Percentiles rank a stretch among this genome's conserved stretches.
These are phyloP conservation scores for Euphorbia pulcherrima DNA, from an alignment of 345 rosid genomes.

Conservation along the genomic window DNA sequence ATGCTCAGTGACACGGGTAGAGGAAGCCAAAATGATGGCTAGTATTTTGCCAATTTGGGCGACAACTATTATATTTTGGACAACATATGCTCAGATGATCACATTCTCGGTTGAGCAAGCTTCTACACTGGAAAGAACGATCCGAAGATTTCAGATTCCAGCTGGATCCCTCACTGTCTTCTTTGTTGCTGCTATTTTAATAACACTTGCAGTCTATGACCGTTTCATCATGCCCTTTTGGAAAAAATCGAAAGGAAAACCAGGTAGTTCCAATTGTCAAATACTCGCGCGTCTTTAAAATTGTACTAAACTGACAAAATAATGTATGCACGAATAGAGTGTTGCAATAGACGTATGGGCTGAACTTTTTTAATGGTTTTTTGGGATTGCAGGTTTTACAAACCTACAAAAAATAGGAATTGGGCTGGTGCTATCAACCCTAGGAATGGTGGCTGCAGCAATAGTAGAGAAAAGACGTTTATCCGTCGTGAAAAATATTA, in stretches of 20 bases:
- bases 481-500: conserved; percentile 29
- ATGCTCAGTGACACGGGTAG: conserved; percentile 52
- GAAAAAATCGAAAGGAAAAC: conserved; percentile 61
- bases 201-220: conserved; percentile 50
- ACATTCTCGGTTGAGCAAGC: conserved; percentile 70
- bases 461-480: conserved; percentile 42
- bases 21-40: conserved; percentile 61
- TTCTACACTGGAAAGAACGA: conserved; percentile 51
- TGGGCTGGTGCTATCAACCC: conserved; percentile 43
- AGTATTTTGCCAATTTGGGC: conserved; percentile 64
- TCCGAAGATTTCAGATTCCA: conserved; percentile 54
- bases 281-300: too few relatives aligned
- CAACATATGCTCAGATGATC: conserved; percentile 59
- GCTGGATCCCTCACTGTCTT: conserved; percentile 63
- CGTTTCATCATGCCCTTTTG: conserved; percentile 51
- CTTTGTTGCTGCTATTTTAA: conserved; percentile 46
- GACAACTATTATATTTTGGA: conserved; percentile 64
- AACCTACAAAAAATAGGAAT: conserved; percentile 49
- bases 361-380: too few relatives aligned
- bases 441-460: conserved; percentile 56
- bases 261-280: conserved; percentile 37
- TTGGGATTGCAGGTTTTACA: conserved; percentile 55
- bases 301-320: too few relatives aligned
- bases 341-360: too few relatives aligned
- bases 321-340: too few relatives aligned